phyloP scores from a whole-genome alignment of 495 filamentous ascomycete genomes.

The Pseudomonodictys pantanalensis region DNA sequence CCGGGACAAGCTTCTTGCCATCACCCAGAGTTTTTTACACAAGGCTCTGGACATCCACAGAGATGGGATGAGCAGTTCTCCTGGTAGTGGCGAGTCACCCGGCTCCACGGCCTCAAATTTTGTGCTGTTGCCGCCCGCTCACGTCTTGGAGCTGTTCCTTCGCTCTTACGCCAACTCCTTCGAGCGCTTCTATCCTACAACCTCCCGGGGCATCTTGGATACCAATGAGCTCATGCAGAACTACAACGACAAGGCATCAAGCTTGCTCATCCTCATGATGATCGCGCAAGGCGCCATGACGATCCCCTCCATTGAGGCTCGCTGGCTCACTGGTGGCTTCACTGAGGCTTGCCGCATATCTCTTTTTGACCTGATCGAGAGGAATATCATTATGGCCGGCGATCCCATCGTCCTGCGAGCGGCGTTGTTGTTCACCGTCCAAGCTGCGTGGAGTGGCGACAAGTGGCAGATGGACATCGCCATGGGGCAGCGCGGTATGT shows the following conservation, averaged over 20 bases:
- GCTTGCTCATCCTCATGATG: slow-evolving; percentile 60
- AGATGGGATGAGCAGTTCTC: slow-evolving; percentile 35
- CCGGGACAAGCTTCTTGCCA: slow-evolving; percentile 62
- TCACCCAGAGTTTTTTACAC: slow-evolving; percentile 61
- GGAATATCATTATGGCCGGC: slow-evolving; percentile 58
- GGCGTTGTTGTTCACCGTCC: slow-evolving; percentile 58
- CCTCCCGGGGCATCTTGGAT: slow-evolving; percentile 52
- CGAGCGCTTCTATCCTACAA: slow-evolving; percentile 57
- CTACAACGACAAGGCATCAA: slow-evolving; percentile 55
- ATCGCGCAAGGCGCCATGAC: slow-evolving; percentile 61
- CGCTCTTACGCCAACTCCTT: slow-evolving; percentile 57
- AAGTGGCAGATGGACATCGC: slow-evolving; percentile 71
- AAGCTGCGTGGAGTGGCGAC: slow-evolving; percentile 64
- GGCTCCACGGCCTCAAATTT: slow-evolving; percentile 50
- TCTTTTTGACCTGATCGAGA: slow-evolving; percentile 63
- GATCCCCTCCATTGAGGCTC: slow-evolving; percentile 56
- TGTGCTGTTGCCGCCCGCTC: slow-evolving; percentile 56
- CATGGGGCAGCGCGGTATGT: slow-evolving; percentile 67
- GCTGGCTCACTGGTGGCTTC: slow-evolving; percentile 58
- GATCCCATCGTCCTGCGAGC: slow-evolving; percentile 58
- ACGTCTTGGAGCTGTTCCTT: slow-evolving; percentile 61
- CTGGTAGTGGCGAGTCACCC: slow-evolving; percentile 41
- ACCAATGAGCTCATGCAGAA: slow-evolving; percentile 57
- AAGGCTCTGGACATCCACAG: slow-evolving; percentile 61
- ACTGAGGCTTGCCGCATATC: slow-evolving; percentile 65